Evolutionary conservation across 2,329 filamentous ascomycete species (phyloP), one percentile per base, ranked within the genome.

Genomic region (Pyrenochaeta sp.): DNA sequence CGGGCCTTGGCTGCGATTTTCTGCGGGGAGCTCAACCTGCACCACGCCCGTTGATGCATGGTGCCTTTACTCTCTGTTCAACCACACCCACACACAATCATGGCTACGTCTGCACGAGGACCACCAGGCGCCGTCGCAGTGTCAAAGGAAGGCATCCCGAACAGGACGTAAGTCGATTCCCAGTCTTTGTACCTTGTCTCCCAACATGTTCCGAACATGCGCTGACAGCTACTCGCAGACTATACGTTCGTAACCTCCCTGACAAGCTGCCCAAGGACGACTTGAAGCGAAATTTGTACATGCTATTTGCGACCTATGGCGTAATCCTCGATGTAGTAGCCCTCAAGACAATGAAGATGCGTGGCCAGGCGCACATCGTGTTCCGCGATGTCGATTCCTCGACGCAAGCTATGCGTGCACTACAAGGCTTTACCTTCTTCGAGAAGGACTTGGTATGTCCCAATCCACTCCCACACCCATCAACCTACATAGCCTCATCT

Each of bases 291-390:
- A 90, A 90, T 5, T 85, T 99, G 30, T 99, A 99, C 81, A 91
- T 93, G 78, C 86, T 98, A 12, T 98, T 98, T 78, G 92, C 93
- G 10, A 96, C 93, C 13, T 96, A 97, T 75, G 95, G 95, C 40
- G 88, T 92, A 0, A 91, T 99, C 15, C 86, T 99, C 57, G 95
- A 99, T 75, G 87, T 99, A 22, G 91, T 97, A 48, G 91, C 92
- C 30, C 83, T 97, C 68, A 96, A 93, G 81, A 96, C 92, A 1
- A 84, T 85, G 77, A 92, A 92, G 80, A 97, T 98, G 93, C 90
- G 95, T 49, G 95, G 95, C 2, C 95, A 99, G 79, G 95, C 95
- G 61, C 95, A 98, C 73, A 83, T 99, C 59, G 91, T 95, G 13
- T 98, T 93, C 77, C 87, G 91, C 57, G 94, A 99, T 76, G 84